These are phyloP conservation scores for Blastobotrys ciferrii DNA, from an alignment of 1,139 yeast genomes.

Conservation along the genomic window DNA sequence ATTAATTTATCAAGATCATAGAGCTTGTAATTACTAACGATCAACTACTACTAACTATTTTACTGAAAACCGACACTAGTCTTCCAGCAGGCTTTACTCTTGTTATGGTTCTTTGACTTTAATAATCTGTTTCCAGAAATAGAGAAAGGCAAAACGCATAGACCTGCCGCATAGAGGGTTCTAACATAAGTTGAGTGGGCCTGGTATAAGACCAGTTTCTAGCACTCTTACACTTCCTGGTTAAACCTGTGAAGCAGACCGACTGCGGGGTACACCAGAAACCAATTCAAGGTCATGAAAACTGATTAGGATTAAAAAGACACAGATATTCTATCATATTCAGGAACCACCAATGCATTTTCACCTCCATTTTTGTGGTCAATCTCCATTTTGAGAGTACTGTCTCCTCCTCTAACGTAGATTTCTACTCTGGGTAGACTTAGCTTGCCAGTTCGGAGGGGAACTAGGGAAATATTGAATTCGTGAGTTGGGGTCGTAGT, in stretches of 20 bases:
- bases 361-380: conserved; percentile 68
- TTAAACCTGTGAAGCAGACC: too few relatives aligned
- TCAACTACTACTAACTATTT: neutral
- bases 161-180: too few relatives aligned
- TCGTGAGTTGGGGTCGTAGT: conserved; percentile 21
- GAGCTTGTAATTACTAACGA: neutral
- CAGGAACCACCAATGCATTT: conserved; percentile 70
- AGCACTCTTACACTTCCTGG: too few relatives aligned
- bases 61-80: too few relatives aligned
- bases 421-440: conserved; percentile 64
- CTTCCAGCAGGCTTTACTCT: too few relatives aligned
- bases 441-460: conserved; percentile 73
- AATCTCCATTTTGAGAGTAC: conserved; percentile 51
- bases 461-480: conserved; percentile 56
- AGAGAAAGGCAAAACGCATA: too few relatives aligned
- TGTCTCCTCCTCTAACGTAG: conserved; percentile 32
- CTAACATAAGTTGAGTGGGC: too few relatives aligned
- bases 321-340: conserved; percentile 58
- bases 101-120: too few relatives aligned
- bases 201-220: too few relatives aligned
- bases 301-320: conserved; percentile 46
- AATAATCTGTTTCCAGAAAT: too few relatives aligned
- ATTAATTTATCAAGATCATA: conserved; percentile 23
- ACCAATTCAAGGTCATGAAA: too few relatives aligned
- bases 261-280: too few relatives aligned